Base-by-base conservation (phyloP, 2,329 filamentous ascomycete species). In the Trichoderma polysporum region DNA sequence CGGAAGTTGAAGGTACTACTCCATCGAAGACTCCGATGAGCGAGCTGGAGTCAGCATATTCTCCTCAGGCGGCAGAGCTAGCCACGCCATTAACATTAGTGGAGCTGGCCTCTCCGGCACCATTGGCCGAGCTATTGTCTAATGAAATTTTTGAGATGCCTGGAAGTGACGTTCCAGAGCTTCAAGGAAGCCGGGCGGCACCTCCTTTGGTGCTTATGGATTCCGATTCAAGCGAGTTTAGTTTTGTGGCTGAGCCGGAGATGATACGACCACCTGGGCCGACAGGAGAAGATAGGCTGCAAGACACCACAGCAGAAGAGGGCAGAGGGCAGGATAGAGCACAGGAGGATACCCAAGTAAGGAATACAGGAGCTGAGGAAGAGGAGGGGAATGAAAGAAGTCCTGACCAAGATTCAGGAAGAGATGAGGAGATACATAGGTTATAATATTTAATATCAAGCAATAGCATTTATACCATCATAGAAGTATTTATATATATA, bases 81-180 rank as follows among this genome's bases (percentile, higher is more conserved):
- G 27, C 50, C 19, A 12, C 10, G n/a, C n/a, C n/a, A n/a, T n/a
- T n/a, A n/a, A n/a, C n/a, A n/a, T n/a, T n/a, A n/a, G n/a, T n/a
- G n/a, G n/a, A n/a, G n/a, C n/a, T n/a, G n/a, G n/a, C n/a, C n/a
- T n/a, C n/a, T 31, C 58, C 63, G 17, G 64, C n/a, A 41, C 63
- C 64, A 39, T 35, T 67, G n/a, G 52, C 67, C 13, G 67, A 68
- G n/a, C 31, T 68, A 1, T 22, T 68, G 17, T 66, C 63, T 4
- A 67, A 35, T 13, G 63, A 68, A 22, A 67, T 68, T 31, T 67
- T 47, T 29, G 67, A 68, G 25, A 68, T 68, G 67, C 67, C 63
- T 8, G 67, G 67, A 12, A 68, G 67, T 19, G 67, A 68, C 15
- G 67, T 68, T 13, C 64, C 67, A 17, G 67, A 68, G 53, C 58